Evolutionary conservation across 805 yeast genomes (phyloP).

Genomic region (Wickerhamomyces hampshirensis): DNA sequence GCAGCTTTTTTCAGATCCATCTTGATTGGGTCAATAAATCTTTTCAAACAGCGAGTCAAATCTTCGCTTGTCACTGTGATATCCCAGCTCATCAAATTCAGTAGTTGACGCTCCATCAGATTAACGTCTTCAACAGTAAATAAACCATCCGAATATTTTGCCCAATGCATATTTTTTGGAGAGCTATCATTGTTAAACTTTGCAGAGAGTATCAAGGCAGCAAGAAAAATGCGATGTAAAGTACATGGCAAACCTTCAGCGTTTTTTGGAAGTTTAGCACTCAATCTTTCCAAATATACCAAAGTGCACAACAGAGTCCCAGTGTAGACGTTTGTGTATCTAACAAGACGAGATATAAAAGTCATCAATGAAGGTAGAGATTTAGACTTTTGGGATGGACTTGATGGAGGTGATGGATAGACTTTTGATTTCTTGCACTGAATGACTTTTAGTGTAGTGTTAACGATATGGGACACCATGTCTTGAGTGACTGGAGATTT

Average conservation of each 20-base stretch:
- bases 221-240: conserved; percentile 70
- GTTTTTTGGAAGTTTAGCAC: conserved; percentile 57
- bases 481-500: conserved; percentile 68
- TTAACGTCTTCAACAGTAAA: conserved; percentile 66
- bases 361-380: conserved; percentile 63
- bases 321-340: conserved; percentile 75
- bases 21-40: conserved; percentile 74
- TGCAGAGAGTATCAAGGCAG: conserved; percentile 67
- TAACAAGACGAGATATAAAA: conserved; percentile 64
- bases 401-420: conserved; percentile 34
- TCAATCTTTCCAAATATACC: conserved; percentile 60
- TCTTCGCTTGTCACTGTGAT: conserved; percentile 63
- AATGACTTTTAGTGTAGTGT: conserved; percentile 58
- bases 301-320: conserved; percentile 73
- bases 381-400: conserved; percentile 21
- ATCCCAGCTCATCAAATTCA: conserved; percentile 69
- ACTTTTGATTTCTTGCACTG: conserved; percentile 45
- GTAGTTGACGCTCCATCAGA: conserved; percentile 74
- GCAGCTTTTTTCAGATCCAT: conserved; percentile 31
- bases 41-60: conserved; percentile 59
- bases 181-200: conserved; percentile 75
- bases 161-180: conserved; percentile 78
- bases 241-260: conserved; percentile 79
- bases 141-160: conserved; percentile 70
- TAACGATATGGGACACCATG: conserved; percentile 67